Conservation (phyloP, 768 basidiomycete species). For the Imleria badia region DNA sequence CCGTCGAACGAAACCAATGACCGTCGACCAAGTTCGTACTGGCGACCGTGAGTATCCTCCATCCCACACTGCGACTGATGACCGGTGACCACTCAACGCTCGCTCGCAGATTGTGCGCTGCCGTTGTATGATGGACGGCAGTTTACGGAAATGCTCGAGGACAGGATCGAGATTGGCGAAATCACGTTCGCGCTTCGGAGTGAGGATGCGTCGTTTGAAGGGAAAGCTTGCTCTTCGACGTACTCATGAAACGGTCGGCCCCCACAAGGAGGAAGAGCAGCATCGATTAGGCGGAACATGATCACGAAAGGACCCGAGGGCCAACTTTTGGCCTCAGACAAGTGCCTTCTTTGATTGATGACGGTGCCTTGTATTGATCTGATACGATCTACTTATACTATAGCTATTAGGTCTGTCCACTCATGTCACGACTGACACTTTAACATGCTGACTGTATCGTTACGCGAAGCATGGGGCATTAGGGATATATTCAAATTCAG, state of each 20-base stretch:
- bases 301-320: not conserved
- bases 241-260: not conserved
- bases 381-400: not conserved
- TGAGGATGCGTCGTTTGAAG: not conserved
- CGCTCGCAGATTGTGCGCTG: slow-evolving; percentile 22
- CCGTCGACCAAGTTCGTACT: slow-evolving; percentile 25
- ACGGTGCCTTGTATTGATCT: not conserved
- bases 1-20: slow-evolving; percentile 21
- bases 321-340: not conserved
- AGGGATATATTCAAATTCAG: not conserved
- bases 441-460: not conserved
- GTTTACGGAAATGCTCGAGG: slow-evolving; percentile 13
- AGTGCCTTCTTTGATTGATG: not conserved
- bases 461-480: not conserved
- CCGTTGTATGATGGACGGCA: slow-evolving; percentile 17
- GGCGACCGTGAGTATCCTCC: slow-evolving; percentile 13
- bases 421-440: not conserved
- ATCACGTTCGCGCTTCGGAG: slow-evolving; percentile 19
- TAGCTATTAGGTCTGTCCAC: not conserved
- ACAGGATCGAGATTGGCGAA: slow-evolving; percentile 21
- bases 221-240: not conserved
- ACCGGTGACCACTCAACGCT: not conserved
- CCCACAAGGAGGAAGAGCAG: not conserved
- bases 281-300: not conserved
- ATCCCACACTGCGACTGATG: not conserved